These are phyloP conservation scores for Pseudogymnoascus sp. DNA, from an alignment of 2,329 filamentous ascomycete genomes.

Conservation along the genomic window DNA sequence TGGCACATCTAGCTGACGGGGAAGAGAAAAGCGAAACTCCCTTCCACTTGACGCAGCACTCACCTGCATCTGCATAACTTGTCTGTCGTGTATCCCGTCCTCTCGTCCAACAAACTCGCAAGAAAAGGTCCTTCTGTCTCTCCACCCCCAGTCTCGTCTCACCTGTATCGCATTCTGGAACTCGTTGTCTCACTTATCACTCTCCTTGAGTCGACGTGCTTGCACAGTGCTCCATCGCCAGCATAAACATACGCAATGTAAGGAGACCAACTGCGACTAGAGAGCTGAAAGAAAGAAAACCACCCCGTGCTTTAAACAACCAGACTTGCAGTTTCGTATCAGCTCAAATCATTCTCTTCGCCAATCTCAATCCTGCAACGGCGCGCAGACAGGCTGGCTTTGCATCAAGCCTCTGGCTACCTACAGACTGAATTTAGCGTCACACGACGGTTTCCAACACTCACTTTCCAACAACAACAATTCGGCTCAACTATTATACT, in stretches of 20 bases:
- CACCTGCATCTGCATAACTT: not conserved
- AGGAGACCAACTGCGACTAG: not conserved
- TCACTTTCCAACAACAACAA: not conserved
- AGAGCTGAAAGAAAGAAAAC: not conserved
- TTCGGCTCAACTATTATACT: not conserved
- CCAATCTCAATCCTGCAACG: constrained; percentile 5
- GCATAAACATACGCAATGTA: constrained; percentile 8
- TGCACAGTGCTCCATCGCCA: constrained; percentile 2
- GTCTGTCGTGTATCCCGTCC: not conserved
- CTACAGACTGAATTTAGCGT: not conserved
- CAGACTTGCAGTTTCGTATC: not conserved
- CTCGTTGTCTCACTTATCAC: not conserved
- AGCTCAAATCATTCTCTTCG: not conserved
- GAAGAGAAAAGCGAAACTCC: not conserved
- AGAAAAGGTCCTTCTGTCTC: not conserved
- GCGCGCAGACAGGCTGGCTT: not conserved
- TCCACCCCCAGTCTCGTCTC: not conserved
- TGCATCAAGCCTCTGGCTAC: constrained; percentile 6
- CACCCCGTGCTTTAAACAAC: not conserved
- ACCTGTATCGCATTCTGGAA: constrained; percentile 2
- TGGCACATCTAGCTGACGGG: not conserved
- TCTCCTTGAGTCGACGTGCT: constrained; percentile 1
- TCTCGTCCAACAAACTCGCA: not conserved
- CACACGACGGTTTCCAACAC: not conserved
- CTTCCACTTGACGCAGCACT: not conserved